Evolutionary conservation across 495 filamentous ascomycete genomes (phyloP), one percentile per base, ranked within the genome.

Genomic region (Aspergillus coremiiformis): DNA sequence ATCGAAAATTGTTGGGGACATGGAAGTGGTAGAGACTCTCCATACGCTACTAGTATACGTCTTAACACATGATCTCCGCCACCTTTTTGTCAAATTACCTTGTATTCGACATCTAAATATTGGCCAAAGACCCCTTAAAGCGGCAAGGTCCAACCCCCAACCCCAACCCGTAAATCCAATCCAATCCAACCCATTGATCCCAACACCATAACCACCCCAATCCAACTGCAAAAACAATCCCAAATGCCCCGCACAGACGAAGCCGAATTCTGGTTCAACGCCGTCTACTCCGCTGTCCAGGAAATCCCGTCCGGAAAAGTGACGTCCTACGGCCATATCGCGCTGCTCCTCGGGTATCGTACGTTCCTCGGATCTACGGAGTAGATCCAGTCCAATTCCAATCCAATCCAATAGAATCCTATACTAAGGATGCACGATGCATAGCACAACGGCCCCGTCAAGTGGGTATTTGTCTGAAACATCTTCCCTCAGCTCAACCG

Each of bases 251-350:
- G 86, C 52, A 81, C 83, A 19, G 87, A 93, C 61, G 91, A 96
- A 75, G 89, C 89, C 19, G 78, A 85, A 59, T 80, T 79, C 55
- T 97, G 91, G 79, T 90, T 85, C 67, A 73, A 81, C 54, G 87
- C 85, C 30, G 91, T 96, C 32, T 96, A 94, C 71, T 62, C 69
- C 46, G 87, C 89, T 19, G 81, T 95, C 26, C 87, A 90, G 52
- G 82, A 94, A 67, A 86, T 96, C 47, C 92, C 92, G 0, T 64
- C 64, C 3, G 90, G 92, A 45, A 84, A 77, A 61, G 90, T 96
- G 35, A 95, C 90, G 1, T 86, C 80, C 42, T 96, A 96, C 67
- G 89, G 87, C 0, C 90, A 96, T 64, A 93, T 97, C 50, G 90
- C 90, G 8, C 73, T 66, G 15, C 69, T 96, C 14, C 67, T 96